Percentiles rank a stretch among this genome's conserved stretches.
phyloP scores from a whole-genome alignment of 2,329 filamentous ascomycete species.

The Cordyceps pruinosa region DNA sequence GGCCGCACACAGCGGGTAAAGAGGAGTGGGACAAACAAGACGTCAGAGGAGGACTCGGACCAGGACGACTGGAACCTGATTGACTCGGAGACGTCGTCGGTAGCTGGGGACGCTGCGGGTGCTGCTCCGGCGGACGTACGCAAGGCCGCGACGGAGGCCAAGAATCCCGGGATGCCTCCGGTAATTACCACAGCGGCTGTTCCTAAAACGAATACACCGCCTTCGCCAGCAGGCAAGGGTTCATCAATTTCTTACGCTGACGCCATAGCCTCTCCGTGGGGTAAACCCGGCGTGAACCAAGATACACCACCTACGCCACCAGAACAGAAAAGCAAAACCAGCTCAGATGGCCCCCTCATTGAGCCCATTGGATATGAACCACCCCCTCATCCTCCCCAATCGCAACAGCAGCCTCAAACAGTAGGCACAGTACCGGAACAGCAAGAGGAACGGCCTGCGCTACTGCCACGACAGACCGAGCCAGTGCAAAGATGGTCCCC shows the following conservation, averaged over 20 bases:
- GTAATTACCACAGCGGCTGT: not conserved
- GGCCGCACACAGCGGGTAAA: conserved; percentile 21
- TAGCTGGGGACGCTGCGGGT: not conserved
- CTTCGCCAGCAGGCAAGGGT: too few species aligned
- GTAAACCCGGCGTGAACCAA: not conserved
- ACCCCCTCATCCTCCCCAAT: not conserved
- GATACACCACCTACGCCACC: not conserved
- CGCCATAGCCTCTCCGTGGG: not conserved
- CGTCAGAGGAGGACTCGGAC: conserved; percentile 14
- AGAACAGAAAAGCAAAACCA: not conserved
- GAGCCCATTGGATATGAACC: conserved; percentile 10
- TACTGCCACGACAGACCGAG: conserved; percentile 31
- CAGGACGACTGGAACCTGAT: conserved; percentile 47
- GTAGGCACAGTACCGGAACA: not conserved
- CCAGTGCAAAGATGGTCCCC: conserved; percentile 28
- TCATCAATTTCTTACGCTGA: not conserved
- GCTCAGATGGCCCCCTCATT: not conserved
- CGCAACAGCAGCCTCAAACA: not conserved
- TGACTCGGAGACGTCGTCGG: conserved; percentile 33
- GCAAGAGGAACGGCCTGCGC: conserved; percentile 24
- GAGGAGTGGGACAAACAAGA: conserved; percentile 37
- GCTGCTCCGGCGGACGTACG: not conserved
- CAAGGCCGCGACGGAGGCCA: not conserved
- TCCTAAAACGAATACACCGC: not conserved
- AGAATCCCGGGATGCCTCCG: not conserved